Evolutionary conservation across 1,284 basidiomycete species (phyloP), one percentile per base, ranked within the genome.

Genomic region (Trametes versicolor): DNA sequence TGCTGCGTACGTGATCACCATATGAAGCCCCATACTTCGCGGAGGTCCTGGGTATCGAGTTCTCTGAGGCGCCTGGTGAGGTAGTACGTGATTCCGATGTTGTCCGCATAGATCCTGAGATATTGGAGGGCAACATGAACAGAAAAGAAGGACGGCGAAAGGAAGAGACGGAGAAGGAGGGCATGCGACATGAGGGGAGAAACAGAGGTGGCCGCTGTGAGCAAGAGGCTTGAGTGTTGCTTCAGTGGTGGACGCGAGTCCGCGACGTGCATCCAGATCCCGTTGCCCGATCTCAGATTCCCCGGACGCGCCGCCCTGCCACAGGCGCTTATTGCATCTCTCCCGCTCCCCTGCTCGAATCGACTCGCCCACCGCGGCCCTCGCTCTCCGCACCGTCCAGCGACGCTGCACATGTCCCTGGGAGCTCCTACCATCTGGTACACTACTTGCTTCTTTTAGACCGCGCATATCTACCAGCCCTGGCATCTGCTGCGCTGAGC

Each of bases 31-130:
- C 97, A 98, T 72, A 97, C 95, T 78, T 97, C 96, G 73, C 92
- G 89, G 63, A 98, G 84, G 71, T 98, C 95, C 62, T 90, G 84
- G 21, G 87, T 87, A 67, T 92, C 88, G 74, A 96, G 87, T 63
- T 89, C 86, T 68, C 86, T 85, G 74, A 98, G 89, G 68, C 96
- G 86, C 65, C 89, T 85, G 54, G 96, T 95, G 67, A 98, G 87
- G 77, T 98, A 98, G 80, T 98, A 97, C 19, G 95, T 97, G 78
- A 98, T 97, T 9, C 96, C 96, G 72, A 98, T 94, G 77, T 95
- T 95, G 82, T 96, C 93, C 10, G 93, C 87, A 79, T 98, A 98
- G 23, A 90, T 82, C 73, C 90, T 89, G 72, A 98, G 89, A 78
- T 97, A 97, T 73, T 92, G 88, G 69, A 97, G 88, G 34, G 95